Conservation (phyloP, 2,329 filamentous ascomycete species). For the Beauveria sp. region DNA sequence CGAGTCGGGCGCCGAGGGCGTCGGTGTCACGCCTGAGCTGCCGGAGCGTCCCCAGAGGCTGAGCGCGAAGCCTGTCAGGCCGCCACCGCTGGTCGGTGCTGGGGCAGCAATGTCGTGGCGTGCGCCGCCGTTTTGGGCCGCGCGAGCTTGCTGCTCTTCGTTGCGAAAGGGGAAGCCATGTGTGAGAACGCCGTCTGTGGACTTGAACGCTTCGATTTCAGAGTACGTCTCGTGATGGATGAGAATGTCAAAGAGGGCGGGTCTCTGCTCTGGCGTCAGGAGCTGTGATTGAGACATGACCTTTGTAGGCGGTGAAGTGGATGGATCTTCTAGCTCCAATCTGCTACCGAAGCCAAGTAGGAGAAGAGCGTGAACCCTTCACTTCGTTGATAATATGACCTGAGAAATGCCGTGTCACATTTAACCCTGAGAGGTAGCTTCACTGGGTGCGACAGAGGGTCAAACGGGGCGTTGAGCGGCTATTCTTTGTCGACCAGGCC, state of each 20-base stretch:
- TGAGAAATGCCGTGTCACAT: too few species aligned
- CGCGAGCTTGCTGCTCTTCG: not conserved
- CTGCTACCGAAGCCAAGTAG: too few species aligned
- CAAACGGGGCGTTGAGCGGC: too few species aligned
- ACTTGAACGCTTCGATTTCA: conserved; percentile 67
- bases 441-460: too few species aligned
- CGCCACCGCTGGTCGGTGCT: conserved; percentile 15
- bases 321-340: not conserved
- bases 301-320: not conserved
- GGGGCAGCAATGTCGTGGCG: conserved; percentile 14
- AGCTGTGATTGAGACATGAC: conserved; percentile 2
- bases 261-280: conserved; percentile 34
- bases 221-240: conserved; percentile 52
- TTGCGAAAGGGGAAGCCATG: conserved; percentile 62
- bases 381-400: too few species aligned
- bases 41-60: conserved; percentile 7
- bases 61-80: conserved; percentile 11
- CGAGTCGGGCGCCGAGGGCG: conserved; percentile 5
- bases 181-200: conserved; percentile 51
- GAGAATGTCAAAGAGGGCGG: conserved; percentile 52
- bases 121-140: conserved; percentile 13
- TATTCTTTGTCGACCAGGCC: too few species aligned
- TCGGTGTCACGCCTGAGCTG: not conserved
- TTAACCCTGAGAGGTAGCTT: too few species aligned
- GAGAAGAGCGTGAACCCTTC: too few species aligned